Percentiles rank a stretch among this genome's conserved stretches.
These are phyloP conservation scores for Hyaloscypha variabilis DNA, from an alignment of 495 filamentous ascomycete genomes.

Conservation along the genomic window DNA sequence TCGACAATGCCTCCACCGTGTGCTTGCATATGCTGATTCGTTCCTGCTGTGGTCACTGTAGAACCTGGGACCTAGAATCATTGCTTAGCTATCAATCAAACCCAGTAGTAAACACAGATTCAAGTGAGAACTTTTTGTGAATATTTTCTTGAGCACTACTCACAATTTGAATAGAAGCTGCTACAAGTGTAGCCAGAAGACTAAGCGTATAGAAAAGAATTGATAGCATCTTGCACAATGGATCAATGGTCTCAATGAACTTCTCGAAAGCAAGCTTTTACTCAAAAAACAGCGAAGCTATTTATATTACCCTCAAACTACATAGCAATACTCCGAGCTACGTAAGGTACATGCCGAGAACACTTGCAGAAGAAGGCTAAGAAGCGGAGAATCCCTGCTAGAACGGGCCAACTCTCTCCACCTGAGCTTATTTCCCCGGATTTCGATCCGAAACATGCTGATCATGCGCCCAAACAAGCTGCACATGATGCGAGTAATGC, in stretches of 20 bases:
- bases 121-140: not conserved
- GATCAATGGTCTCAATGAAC: not conserved
- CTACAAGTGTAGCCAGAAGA: not conserved
- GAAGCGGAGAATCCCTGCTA: not conserved
- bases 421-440: not conserved
- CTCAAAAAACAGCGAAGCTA: no score
- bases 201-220: not conserved
- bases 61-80: constrained; percentile 44
- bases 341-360: not conserved
- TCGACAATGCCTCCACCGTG: constrained; percentile 43
- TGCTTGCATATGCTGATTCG: constrained; percentile 63
- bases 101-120: not conserved
- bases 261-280: no score
- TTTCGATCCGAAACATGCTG: not conserved
- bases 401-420: not conserved
- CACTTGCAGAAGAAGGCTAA: not conserved
- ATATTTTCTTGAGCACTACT: not conserved
- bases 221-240: not conserved
- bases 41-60: constrained; percentile 48
- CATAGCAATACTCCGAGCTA: no score
- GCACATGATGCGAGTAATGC: not conserved
- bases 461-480: not conserved
- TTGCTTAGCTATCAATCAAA: not conserved
- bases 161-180: not conserved
- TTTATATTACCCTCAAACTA: no score